Evolutionary conservation across 148 eudicot genomes (phyloP).

Genomic region (Amaranthus palmeri): DNA sequence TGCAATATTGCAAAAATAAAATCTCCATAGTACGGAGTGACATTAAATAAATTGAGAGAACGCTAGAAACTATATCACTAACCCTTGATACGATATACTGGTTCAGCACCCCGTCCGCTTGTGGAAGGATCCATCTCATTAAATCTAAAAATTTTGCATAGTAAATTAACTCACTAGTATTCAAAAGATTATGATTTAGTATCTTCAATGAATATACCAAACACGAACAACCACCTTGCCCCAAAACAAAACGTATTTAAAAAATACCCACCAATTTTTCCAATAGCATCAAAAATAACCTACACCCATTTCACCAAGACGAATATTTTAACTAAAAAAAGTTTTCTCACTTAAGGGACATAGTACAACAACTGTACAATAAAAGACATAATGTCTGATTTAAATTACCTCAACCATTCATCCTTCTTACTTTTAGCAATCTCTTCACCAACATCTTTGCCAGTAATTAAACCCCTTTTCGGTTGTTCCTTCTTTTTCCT

Average conservation of each 20-base stretch:
- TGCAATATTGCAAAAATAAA: constrained; percentile 26
- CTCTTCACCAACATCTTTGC: constrained; percentile 72
- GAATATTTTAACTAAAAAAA: neutral
- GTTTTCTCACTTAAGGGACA: neutral
- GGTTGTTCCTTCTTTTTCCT: constrained; percentile 39
- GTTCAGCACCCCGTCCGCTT: constrained; percentile 79
- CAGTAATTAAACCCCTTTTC: constrained; percentile 74
- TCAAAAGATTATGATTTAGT: neutral
- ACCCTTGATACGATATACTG: constrained; percentile 79
- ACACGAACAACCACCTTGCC: neutral
- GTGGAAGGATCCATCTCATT: constrained; percentile 65
- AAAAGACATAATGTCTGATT: constrained; percentile 7
- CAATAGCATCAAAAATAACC: neutral
- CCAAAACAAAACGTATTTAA: neutral
- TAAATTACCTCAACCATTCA: constrained; percentile 56
- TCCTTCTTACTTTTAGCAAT: constrained; percentile 49
- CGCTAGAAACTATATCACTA: constrained; percentile 10
- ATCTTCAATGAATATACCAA: neutral
- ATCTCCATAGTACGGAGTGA: neutral
- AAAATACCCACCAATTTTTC: neutral
- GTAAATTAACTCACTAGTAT: constrained; percentile 1
- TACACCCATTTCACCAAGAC: neutral
- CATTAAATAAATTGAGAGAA: neutral
- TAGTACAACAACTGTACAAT: neutral
- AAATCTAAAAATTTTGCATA: constrained; percentile 40